Evolutionary conservation across 2,329 filamentous ascomycete species (phyloP).

Genomic region (Aspergillus sp.): DNA sequence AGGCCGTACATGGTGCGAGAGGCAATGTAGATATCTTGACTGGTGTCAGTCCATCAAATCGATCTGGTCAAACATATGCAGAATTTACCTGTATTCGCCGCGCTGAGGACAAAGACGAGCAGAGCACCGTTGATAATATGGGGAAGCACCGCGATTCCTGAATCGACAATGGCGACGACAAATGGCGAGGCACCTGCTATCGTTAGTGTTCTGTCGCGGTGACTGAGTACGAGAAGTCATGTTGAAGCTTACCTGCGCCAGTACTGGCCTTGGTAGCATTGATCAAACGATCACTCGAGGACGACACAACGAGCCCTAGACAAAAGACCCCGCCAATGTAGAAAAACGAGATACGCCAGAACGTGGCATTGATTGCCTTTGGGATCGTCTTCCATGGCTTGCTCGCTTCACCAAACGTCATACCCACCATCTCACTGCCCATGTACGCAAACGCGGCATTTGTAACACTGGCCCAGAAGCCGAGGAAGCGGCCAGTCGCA

Average conservation of each 20-base stretch:
- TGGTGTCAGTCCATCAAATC: background rate
- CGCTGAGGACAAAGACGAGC: slow-evolving; percentile 41
- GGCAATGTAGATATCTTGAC: slow-evolving; percentile 23
- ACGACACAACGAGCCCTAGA: slow-evolving; percentile 51
- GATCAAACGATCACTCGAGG: slow-evolving; percentile 47
- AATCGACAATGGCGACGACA: slow-evolving; percentile 50
- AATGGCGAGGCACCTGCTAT: slow-evolving; percentile 50
- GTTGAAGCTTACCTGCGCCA: slow-evolving; percentile 4
- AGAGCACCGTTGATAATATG: slow-evolving; percentile 43
- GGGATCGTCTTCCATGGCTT: slow-evolving; percentile 53
- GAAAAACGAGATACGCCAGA: slow-evolving; percentile 56
- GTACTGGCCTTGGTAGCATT: slow-evolving; percentile 36
- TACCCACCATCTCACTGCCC: slow-evolving; percentile 49
- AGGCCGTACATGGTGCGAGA: slow-evolving; percentile 39
- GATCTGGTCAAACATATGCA: background rate
- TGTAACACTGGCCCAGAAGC: slow-evolving; percentile 35
- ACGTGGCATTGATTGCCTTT: slow-evolving; percentile 52
- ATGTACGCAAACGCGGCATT: slow-evolving; percentile 25
- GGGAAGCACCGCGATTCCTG: slow-evolving; percentile 41
- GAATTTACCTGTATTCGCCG: slow-evolving; percentile 31
- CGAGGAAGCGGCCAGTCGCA: slow-evolving; percentile 44
- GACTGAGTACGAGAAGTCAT: background rate
- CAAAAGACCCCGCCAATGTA: slow-evolving; percentile 58
- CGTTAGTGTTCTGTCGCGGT: background rate
- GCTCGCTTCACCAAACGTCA: slow-evolving; percentile 54